Evolutionary conservation across 805 yeast genomes (phyloP).

Genomic region (Kodamaea leandrae): DNA sequence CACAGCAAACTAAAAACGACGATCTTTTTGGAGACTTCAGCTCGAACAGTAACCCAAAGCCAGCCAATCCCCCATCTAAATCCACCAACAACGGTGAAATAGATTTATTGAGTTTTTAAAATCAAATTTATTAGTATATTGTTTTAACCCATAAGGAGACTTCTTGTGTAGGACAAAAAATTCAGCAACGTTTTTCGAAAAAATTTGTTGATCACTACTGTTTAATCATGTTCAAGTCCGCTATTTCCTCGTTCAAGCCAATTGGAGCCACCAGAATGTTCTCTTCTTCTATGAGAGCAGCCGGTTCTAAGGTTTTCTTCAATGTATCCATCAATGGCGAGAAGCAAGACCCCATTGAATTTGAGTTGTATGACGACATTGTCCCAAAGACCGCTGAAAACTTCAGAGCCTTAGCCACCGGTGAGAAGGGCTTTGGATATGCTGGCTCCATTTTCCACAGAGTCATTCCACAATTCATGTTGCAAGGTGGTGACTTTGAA

Average conservation of each 20-base stretch:
- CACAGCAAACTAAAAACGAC: constrained; percentile 19
- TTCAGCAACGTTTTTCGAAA: constrained; percentile 3
- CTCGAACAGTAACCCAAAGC: constrained; percentile 18
- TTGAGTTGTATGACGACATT: constrained; percentile 47
- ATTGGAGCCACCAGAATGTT: constrained; percentile 42
- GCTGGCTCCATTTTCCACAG: constrained; percentile 90
- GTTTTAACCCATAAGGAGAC: background rate
- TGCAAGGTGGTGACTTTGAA: constrained; percentile 77
- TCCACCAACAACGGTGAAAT: constrained; percentile 34
- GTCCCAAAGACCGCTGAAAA: constrained; percentile 78
- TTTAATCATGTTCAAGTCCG: constrained; percentile 21
- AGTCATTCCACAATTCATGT: constrained; percentile 94
- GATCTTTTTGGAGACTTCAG: constrained; percentile 35
- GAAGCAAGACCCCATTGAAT: constrained; percentile 38
- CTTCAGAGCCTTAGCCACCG: constrained; percentile 80
- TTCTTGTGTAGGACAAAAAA: constrained; percentile 1
- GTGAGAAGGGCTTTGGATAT: constrained; percentile 93
- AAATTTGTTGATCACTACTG: background rate
- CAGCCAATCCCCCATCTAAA: constrained; percentile 15
- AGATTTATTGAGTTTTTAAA: constrained; percentile 48
- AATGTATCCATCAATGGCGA: constrained; percentile 56
- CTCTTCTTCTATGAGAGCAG: constrained; percentile 44
- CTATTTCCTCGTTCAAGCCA: constrained; percentile 19
- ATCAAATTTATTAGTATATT: constrained; percentile 1
- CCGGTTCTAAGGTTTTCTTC: constrained; percentile 55